Conservation (phyloP, 441 rosid genomes). For the Eutrema salsugineum region DNA sequence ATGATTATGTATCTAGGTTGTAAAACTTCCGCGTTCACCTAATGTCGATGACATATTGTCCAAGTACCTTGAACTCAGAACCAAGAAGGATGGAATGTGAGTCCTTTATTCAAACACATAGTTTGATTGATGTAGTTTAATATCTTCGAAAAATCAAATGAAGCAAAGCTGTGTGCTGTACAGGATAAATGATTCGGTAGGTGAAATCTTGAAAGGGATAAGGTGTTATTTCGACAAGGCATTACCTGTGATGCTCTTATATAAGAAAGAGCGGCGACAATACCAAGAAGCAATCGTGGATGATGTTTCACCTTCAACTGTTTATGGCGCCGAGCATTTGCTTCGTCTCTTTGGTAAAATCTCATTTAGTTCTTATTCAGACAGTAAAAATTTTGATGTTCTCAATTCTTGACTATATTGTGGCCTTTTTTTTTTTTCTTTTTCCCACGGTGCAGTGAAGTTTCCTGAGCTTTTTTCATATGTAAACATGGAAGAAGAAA, state of each 20-base stretch:
- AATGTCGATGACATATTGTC: conserved; percentile 84
- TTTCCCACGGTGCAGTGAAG: conserved; percentile 61
- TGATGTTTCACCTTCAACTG: conserved; percentile 79
- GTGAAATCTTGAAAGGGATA: conserved; percentile 86
- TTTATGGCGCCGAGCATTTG: conserved; percentile 97
- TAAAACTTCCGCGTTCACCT: conserved; percentile 91
- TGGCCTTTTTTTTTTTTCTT: neutral
- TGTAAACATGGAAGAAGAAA: conserved; percentile 93
- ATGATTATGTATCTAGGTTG: conserved; percentile 64
- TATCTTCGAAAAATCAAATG: neutral
- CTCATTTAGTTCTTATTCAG: neutral
- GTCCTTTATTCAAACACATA: conserved; percentile 25
- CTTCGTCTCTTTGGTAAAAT: conserved; percentile 88
- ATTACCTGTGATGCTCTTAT: conserved; percentile 76
- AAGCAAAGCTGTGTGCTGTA: neutral
- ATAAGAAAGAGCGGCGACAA: conserved; percentile 88
- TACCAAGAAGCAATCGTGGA: conserved; percentile 51
- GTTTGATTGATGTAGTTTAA: neutral
- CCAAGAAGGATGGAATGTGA: conserved; percentile 89
- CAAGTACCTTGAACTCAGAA: conserved; percentile 77
- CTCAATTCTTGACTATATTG: neutral
- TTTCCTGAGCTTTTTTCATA: conserved; percentile 85
- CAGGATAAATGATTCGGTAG: conserved; percentile 83
- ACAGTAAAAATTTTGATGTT: neutral
- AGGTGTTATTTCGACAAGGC: conserved; percentile 93